These are phyloP conservation scores for Fusarium longipes DNA, from an alignment of 2,329 filamentous ascomycete species.

Conservation along the genomic window DNA sequence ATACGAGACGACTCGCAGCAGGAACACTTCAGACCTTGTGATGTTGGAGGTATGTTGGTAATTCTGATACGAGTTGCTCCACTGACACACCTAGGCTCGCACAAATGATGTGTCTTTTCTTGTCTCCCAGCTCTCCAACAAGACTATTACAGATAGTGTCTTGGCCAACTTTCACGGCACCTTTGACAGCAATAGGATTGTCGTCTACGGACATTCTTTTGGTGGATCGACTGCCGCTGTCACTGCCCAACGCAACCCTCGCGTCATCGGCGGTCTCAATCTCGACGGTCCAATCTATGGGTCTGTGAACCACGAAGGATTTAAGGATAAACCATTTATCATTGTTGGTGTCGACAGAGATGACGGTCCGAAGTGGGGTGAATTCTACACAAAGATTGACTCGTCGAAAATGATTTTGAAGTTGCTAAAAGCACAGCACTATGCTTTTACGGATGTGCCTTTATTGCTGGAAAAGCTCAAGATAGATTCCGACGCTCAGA, in stretches of 20 bases:
- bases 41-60: conserved; percentile 1
- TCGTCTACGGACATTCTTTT: conserved; percentile 27
- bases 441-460: conserved; percentile 20
- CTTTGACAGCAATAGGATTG: conserved; percentile 6
- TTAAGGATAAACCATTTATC: conserved; percentile 41
- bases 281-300: conserved; percentile 29
- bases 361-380: neutral
- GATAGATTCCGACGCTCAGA: neutral
- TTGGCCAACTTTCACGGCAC: conserved; percentile 19
- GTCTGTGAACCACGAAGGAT: conserved; percentile 35
- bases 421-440: neutral
- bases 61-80: too few relatives aligned
- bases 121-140: conserved; percentile 41
- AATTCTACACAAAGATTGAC: conserved; percentile 20
- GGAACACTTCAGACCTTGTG: neutral
- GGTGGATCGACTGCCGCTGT: conserved; percentile 37
- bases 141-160: conserved; percentile 6
- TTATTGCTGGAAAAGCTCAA: neutral
- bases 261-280: conserved; percentile 49
- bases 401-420: conserved; percentile 21
- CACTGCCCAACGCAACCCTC: conserved; percentile 47
- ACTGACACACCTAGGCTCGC: neutral
- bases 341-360: neutral
- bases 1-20: neutral
- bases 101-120: conserved; percentile 17